phyloP scores from a whole-genome alignment of 75 land plant genomes.

The Selaginella tamariscina region DNA sequence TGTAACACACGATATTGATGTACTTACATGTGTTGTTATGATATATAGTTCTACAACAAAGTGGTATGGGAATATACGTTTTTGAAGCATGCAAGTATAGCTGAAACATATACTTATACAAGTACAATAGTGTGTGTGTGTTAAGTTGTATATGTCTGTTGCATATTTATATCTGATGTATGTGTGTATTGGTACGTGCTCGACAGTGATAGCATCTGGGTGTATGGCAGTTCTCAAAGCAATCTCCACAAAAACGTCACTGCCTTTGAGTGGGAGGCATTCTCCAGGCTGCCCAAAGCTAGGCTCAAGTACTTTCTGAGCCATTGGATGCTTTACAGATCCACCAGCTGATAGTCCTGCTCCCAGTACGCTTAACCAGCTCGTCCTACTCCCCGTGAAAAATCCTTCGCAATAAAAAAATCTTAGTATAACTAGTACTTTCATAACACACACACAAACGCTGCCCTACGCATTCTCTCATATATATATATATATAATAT shows the following conservation, averaged over 20 bases:
- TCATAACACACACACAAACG: no score
- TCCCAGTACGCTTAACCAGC: neutral
- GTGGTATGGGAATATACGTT: neutral
- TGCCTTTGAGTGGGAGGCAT: constrained; percentile 76
- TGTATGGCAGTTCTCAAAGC: constrained; percentile 58
- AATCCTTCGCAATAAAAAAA: no score
- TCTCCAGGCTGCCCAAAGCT: constrained; percentile 98
- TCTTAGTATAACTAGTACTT: no score
- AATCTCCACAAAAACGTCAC: constrained; percentile 70
- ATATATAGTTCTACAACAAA: neutral
- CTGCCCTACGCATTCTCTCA: no score
- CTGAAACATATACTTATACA: neutral
- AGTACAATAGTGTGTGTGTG: no score
- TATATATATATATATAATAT: no score
- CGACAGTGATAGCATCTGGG: constrained; percentile 77
- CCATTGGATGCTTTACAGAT: constrained; percentile 24
- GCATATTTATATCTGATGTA: no score
- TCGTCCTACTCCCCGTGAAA: constrained; percentile 1
- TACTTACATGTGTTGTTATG: neutral
- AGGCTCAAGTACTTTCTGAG: constrained; percentile 66
- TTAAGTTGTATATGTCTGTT: no score
- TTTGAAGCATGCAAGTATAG: neutral
- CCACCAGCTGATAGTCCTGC: neutral
- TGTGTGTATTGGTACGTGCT: constrained; percentile 52
- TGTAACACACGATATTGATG: neutral